These are phyloP conservation scores for Ascochyta lentis DNA, from an alignment of 2,329 filamentous ascomycete species.

Conservation along the genomic window DNA sequence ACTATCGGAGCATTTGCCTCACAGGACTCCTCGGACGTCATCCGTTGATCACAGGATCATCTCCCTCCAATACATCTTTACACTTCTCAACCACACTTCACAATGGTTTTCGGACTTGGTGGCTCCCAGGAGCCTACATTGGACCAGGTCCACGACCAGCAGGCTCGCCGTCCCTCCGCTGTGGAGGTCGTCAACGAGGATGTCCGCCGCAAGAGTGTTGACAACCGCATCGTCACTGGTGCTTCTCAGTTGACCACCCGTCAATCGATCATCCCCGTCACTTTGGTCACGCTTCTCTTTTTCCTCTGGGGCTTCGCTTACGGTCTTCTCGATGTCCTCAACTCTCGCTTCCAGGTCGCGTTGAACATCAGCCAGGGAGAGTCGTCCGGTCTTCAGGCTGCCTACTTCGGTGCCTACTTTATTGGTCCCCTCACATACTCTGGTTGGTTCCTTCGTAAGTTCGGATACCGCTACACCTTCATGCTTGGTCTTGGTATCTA, in stretches of 20 bases:
- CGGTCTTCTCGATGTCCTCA: slow-evolving; percentile 55
- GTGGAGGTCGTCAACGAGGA: slow-evolving; percentile 43
- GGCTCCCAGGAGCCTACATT: slow-evolving; percentile 43
- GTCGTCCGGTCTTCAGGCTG: slow-evolving; percentile 68
- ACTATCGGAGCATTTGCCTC: slow-evolving; percentile 19
- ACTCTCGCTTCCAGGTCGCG: slow-evolving; percentile 53
- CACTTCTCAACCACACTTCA: slow-evolving; percentile 9
- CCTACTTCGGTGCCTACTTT: slow-evolving; percentile 69
- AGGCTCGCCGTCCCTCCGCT: slow-evolving; percentile 45
- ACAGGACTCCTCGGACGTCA: slow-evolving; percentile 4
- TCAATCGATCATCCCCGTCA: slow-evolving; percentile 57
- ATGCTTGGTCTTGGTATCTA: slow-evolving; percentile 76
- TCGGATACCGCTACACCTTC: slow-evolving; percentile 81
- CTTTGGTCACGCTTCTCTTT: slow-evolving; percentile 56
- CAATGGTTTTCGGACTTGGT: slow-evolving; percentile 37
- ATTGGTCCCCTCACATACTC: slow-evolving; percentile 61
- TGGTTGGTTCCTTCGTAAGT: slow-evolving; percentile 70
- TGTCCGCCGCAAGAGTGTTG: slow-evolving; percentile 43
- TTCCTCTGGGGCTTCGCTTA: slow-evolving; percentile 61
- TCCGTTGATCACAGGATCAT: not conserved
- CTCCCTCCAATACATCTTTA: slow-evolving; percentile 8
- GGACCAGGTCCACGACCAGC: slow-evolving; percentile 46
- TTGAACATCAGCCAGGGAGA: slow-evolving; percentile 58
- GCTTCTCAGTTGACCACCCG: slow-evolving; percentile 51
- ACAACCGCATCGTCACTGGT: slow-evolving; percentile 45